Percentiles rank a stretch among this genome's conserved stretches.
These are phyloP conservation scores for Fusarium mangiferae DNA, from an alignment of 2,329 filamentous ascomycete species.

Conservation along the genomic window DNA sequence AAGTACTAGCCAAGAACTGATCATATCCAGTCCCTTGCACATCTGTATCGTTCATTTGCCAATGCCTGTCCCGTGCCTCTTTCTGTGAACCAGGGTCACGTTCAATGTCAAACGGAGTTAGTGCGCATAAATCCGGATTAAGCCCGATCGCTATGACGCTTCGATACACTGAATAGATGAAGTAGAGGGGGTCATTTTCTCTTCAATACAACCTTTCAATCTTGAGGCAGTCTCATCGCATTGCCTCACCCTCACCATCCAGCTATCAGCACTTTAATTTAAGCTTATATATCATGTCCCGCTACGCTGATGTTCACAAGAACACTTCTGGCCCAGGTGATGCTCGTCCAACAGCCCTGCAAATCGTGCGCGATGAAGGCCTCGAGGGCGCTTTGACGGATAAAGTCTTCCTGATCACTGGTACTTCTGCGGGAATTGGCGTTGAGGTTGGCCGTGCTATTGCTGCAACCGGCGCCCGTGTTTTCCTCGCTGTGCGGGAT, in stretches of 20 bases:
- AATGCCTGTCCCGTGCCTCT: neutral
- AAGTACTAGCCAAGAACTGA: neutral
- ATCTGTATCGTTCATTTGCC: neutral
- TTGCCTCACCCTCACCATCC: fast-evolving
- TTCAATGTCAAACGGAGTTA: neutral
- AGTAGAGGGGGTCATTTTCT: neutral
- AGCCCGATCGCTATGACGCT: neutral
- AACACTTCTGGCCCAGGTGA: conserved; percentile 40
- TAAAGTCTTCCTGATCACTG: conserved; percentile 55
- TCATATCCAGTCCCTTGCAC: fast-evolving
- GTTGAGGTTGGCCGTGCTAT: conserved; percentile 57
- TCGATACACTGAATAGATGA: neutral
- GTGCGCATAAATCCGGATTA: neutral
- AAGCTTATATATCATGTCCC: neutral
- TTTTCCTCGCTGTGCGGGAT: conserved; percentile 31
- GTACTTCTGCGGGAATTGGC: conserved; percentile 55
- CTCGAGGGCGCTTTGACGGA: conserved; percentile 46
- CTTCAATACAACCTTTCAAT: neutral
- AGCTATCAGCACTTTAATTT: neutral
- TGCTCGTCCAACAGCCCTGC: conserved; percentile 51
- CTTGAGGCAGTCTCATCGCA: neutral
- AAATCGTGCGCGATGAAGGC: conserved; percentile 50
- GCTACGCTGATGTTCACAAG: conserved; percentile 5
- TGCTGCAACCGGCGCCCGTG: conserved; percentile 47
- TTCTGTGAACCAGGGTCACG: too few relatives aligned